phyloP scores from a whole-genome alignment of 108 stramenopile genomes.

The Cylindrotheca fusiformis region DNA sequence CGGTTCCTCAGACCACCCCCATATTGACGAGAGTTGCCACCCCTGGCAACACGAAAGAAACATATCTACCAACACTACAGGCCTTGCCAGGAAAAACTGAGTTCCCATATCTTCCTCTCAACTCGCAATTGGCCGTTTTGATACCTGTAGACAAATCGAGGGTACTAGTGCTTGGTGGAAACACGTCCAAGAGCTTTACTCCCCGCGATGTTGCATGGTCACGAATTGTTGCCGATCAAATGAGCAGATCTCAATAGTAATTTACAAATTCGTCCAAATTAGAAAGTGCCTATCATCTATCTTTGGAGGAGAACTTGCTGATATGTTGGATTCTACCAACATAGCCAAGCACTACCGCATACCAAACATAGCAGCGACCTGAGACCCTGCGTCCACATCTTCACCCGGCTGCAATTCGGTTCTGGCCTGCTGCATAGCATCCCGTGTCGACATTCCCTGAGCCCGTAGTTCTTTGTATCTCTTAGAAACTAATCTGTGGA shows the following conservation, averaged over 20 bases:
- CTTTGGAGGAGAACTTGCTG: neutral
- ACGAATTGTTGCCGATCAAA: constrained; percentile 62
- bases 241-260: constrained; percentile 25
- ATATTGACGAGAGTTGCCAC: constrained; percentile 69
- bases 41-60: constrained; percentile 45
- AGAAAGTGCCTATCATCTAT: too few relatives aligned
- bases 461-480: constrained; percentile 62
- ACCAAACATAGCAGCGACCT: constrained; percentile 71
- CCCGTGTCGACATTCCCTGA: constrained; percentile 37
- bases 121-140: constrained; percentile 72
- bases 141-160: constrained; percentile 31
- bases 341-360: constrained; percentile 20
- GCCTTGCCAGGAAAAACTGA: constrained; percentile 76
- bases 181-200: constrained; percentile 76
- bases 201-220: constrained; percentile 84
- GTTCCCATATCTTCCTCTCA: constrained; percentile 74
- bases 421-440: constrained; percentile 55
- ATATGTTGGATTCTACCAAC: neutral
- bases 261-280: too few relatives aligned
- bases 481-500: constrained; percentile 33
- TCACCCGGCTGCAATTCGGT: constrained; percentile 35
- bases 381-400: constrained; percentile 27
- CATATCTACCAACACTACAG: constrained; percentile 83
- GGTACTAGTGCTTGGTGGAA: constrained; percentile 70
- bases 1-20: constrained; percentile 43